Conservation (phyloP, 805 yeast genomes). For the Candida nitratophila region DNA sequence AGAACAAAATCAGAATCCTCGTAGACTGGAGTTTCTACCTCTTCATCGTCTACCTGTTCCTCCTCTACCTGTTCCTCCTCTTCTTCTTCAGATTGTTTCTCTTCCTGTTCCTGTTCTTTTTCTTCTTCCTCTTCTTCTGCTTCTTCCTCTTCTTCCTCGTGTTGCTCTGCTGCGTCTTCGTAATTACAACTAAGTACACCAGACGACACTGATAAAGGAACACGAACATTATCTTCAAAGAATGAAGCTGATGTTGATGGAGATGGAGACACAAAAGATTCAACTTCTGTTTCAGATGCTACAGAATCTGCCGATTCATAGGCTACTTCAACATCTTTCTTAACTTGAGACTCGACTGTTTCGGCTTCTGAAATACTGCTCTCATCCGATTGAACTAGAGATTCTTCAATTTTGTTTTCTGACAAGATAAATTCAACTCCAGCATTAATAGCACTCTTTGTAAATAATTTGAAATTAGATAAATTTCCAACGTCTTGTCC, state of each 20-base stretch:
- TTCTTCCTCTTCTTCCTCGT: slow-evolving; percentile 1
- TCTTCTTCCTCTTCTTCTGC: neutral
- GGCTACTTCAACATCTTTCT: too few species aligned
- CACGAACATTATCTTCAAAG: too few species aligned
- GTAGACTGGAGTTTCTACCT: neutral
- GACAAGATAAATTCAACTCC: neutral
- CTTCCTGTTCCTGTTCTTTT: neutral
- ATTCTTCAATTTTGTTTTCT: neutral
- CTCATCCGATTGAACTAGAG: too few species aligned
- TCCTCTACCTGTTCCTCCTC: neutral
- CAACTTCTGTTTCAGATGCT: too few species aligned
- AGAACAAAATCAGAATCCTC: neutral
- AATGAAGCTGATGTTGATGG: too few species aligned
- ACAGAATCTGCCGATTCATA: too few species aligned
- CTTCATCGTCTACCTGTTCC: neutral
- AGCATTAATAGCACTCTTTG: neutral
- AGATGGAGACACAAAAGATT: too few species aligned
- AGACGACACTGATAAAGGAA: too few species aligned
- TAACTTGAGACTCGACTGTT: too few species aligned
- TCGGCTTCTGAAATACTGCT: too few species aligned
- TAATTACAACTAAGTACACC: too few species aligned
- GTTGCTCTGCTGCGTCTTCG: neutral
- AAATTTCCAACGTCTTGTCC: neutral
- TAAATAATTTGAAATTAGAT: too few species aligned
- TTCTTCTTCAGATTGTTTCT: neutral